Evolutionary conservation across 176 grass and related monocot genomes (phyloP).

Genomic region (Musa beccarii): DNA sequence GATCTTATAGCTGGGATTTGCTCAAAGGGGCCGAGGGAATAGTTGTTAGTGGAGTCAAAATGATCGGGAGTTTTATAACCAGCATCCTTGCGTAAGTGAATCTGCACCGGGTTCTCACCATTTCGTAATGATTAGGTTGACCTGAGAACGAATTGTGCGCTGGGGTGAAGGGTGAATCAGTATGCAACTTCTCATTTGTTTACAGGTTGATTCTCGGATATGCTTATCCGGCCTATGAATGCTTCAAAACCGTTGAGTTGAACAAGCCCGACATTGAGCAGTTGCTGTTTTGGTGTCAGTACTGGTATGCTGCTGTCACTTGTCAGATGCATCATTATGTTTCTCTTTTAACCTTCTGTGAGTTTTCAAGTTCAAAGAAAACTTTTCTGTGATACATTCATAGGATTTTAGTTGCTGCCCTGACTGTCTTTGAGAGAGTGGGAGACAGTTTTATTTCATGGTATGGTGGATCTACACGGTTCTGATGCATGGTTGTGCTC

Average conservation of each 20-base stretch:
- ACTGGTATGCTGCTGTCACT: conserved; percentile 50
- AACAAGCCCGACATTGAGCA: conserved; percentile 93
- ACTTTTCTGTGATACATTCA: conserved; percentile 20
- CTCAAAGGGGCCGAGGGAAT: background rate
- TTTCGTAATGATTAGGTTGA: too few species aligned
- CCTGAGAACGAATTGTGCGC: too few species aligned
- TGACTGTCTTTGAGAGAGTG: conserved; percentile 92
- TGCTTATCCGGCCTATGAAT: conserved; percentile 96
- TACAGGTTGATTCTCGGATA: conserved; percentile 79
- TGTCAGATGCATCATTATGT: background rate
- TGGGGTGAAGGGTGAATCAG: background rate
- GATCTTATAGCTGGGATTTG: background rate
- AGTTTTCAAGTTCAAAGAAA: conserved; percentile 15
- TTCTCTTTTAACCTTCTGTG: conserved; percentile 1
- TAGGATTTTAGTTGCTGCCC: conserved; percentile 85
- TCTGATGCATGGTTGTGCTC: background rate
- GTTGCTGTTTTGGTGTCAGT: conserved; percentile 98
- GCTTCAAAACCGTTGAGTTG: conserved; percentile 97
- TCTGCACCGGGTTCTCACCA: background rate
- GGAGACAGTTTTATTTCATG: conserved; percentile 89
- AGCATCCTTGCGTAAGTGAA: background rate
- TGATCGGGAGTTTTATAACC: conserved; percentile 4
- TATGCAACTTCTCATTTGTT: conserved; percentile 15
- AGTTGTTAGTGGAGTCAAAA: background rate
- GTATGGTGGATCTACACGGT: conserved; percentile 34